phyloP scores from a whole-genome alignment of 2,329 filamentous ascomycete genomes.

The Corinectria fuckeliana region DNA sequence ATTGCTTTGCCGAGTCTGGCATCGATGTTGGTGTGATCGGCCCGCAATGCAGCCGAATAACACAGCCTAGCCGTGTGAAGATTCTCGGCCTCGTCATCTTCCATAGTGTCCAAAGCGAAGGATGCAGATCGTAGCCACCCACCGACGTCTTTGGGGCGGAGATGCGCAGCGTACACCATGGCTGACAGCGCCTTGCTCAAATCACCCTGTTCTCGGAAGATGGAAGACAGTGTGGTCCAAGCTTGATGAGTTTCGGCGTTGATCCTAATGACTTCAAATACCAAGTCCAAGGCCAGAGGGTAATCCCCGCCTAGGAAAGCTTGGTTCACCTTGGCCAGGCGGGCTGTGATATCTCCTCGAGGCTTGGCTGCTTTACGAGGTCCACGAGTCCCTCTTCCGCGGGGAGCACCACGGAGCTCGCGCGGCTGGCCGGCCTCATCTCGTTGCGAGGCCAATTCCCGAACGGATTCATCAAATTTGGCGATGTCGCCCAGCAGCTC shows the following conservation, averaged over 20 bases:
- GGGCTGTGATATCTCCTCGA: constrained; percentile 72
- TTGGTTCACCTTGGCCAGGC: constrained; percentile 70
- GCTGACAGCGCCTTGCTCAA: constrained; percentile 63
- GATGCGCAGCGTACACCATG: constrained; percentile 66
- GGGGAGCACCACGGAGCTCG: constrained; percentile 27
- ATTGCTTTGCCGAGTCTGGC: constrained; percentile 66
- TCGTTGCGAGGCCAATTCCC: constrained; percentile 48
- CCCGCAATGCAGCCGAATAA: constrained; percentile 65
- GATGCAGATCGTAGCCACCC: constrained; percentile 67
- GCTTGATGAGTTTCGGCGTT: constrained; percentile 72
- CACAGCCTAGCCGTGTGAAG: constrained; percentile 63
- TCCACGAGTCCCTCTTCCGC: constrained; percentile 48
- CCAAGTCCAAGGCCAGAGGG: constrained; percentile 62
- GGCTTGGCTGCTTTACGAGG: constrained; percentile 70
- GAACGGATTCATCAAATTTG: constrained; percentile 51
- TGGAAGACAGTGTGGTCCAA: constrained; percentile 67
- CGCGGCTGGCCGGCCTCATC: constrained; percentile 32
- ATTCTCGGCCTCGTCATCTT: constrained; percentile 54
- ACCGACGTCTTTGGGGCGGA: constrained; percentile 65
- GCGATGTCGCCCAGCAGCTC: constrained; percentile 52
- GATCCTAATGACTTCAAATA: constrained; percentile 70
- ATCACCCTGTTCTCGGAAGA: constrained; percentile 66
- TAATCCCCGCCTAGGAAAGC: constrained; percentile 70
- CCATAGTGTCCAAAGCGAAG: constrained; percentile 59
- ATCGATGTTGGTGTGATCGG: constrained; percentile 62